Evolutionary conservation across 2,329 filamentous ascomycete species (phyloP).

Genomic region (Fusarium tupiense): DNA sequence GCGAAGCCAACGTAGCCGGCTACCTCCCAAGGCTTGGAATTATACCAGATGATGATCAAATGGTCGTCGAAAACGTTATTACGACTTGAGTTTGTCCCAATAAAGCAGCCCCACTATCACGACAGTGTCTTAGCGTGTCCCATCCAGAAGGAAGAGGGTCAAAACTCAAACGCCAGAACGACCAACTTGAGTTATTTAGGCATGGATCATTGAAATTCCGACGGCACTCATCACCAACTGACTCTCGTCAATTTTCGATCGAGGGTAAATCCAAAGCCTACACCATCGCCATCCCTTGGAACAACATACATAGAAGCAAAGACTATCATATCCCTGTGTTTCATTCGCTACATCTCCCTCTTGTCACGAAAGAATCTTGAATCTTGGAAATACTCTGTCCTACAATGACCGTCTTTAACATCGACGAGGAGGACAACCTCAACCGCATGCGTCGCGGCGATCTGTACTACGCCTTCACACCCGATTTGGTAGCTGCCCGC

Average conservation of each 20-base stretch:
- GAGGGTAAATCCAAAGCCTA: neutral
- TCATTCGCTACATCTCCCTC: no score
- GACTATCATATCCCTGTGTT: neutral
- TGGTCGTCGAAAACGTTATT: neutral
- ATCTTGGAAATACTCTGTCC: neutral
- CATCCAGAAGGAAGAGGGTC: neutral
- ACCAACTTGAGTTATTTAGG: neutral
- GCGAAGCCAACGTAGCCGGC: neutral
- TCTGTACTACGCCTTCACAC: slow-evolving; percentile 78
- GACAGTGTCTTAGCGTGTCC: neutral
- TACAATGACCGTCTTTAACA: slow-evolving; percentile 25
- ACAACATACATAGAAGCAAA: neutral
- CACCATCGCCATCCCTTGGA: neutral
- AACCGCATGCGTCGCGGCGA: slow-evolving; percentile 72
- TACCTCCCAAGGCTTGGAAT: slow-evolving; percentile 37
- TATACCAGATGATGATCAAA: slow-evolving; percentile 34
- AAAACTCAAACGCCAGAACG: neutral
- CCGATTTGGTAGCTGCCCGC: slow-evolving; percentile 71
- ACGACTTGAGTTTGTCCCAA: neutral
- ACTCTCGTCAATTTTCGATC: no score
- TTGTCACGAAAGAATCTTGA: neutral
- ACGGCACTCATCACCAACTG: neutral
- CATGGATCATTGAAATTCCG: slow-evolving; percentile 10
- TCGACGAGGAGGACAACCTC: slow-evolving; percentile 59
- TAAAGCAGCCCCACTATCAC: neutral